A percentile compares a stretch with the other conserved stretches of the same genome.
phyloP scores from a whole-genome alignment of 768 basidiomycete species.

The Hericium erinaceus region DNA sequence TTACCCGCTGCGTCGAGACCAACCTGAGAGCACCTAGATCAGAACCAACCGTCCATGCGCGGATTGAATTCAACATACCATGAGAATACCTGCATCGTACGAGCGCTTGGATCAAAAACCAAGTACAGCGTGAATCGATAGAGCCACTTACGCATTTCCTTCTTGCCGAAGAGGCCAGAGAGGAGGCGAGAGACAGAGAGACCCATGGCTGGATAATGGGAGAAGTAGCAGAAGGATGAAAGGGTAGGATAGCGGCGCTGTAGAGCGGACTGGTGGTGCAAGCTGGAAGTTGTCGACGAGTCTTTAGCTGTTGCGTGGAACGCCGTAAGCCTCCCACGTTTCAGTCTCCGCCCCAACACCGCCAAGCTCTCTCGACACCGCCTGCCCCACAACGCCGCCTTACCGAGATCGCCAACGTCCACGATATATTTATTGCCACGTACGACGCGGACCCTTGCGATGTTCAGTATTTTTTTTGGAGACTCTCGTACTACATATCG shows the following conservation, averaged over 20 bases:
- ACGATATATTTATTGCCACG: no score
- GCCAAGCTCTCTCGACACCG: background rate
- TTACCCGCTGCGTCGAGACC: slow-evolving; percentile 99
- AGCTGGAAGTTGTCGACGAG: background rate
- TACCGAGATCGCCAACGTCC: background rate
- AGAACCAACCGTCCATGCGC: background rate
- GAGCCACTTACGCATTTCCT: slow-evolving; percentile 89
- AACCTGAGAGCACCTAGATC: slow-evolving; percentile 43
- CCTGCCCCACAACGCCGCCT: background rate
- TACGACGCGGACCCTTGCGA: no score
- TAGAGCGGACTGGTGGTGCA: slow-evolving; percentile 6
- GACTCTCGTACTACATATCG: no score
- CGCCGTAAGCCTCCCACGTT: slow-evolving; percentile 6
- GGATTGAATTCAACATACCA: slow-evolving; percentile 40
- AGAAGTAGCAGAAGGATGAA: background rate
- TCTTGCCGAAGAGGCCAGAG: slow-evolving; percentile 89
- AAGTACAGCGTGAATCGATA: slow-evolving; percentile 19
- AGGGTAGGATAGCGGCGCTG: background rate
- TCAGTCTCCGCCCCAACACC: slow-evolving; percentile 2
- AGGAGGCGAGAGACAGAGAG: slow-evolving; percentile 68
- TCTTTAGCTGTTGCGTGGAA: background rate
- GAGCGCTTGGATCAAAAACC: slow-evolving; percentile 12
- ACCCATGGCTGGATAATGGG: slow-evolving; percentile 45
- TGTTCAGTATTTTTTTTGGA: no score
- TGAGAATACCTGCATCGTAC: slow-evolving; percentile 77